Evolutionary conservation across 2,329 filamentous ascomycete genomes (phyloP), one percentile per base, ranked within the genome.

Genomic region (Saccharata proteae): DNA sequence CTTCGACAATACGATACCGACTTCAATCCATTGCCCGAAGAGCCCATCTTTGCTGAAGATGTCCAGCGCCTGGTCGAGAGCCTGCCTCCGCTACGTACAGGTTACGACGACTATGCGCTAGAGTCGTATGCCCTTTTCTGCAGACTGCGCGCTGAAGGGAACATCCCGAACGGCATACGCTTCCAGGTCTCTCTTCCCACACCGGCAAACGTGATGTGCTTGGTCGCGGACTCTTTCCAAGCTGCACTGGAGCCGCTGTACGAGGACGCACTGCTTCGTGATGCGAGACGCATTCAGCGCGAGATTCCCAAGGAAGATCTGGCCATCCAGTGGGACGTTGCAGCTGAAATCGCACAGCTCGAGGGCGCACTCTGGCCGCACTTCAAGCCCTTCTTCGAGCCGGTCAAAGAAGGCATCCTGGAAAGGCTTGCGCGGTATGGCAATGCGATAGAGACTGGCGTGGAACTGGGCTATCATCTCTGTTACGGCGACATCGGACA

Each of bases 401-500:
- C 44, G 4, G 38, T 56, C 10, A 47, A 50, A 26, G 35, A 52
- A 14, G 55, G 54, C 4, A 42, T 60, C 11, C 38, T 57, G 6
- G 43, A 51, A 5, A 46, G 57, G 9, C 38, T 59, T 6, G 31
- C 43, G 3, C 40, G 47, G 3, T 38, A 61, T 33, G 45, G 49
- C 5, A 38, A 41, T 6, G 40, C 41, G 6, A 46, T 64, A 4
- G 43, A 51, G 19, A 18, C 42, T 5, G 48, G 53, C 37, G 55
- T 64, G 1, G 50, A 60, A 22, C 26, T 65, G 32, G 62, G 59
- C 0, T 50, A 61, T 18, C 62, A 66, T 41, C 48, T 66, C 13
- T 67, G 64, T 44, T 66, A 66, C 39, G 63, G 62, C 9, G 62
- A 66, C 37, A 45, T 58, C 4, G 43, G 47, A 1, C 61, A 65